Evolutionary conservation across 2,329 filamentous ascomycete species (phyloP).

Genomic region (Phialophora macrospora): DNA sequence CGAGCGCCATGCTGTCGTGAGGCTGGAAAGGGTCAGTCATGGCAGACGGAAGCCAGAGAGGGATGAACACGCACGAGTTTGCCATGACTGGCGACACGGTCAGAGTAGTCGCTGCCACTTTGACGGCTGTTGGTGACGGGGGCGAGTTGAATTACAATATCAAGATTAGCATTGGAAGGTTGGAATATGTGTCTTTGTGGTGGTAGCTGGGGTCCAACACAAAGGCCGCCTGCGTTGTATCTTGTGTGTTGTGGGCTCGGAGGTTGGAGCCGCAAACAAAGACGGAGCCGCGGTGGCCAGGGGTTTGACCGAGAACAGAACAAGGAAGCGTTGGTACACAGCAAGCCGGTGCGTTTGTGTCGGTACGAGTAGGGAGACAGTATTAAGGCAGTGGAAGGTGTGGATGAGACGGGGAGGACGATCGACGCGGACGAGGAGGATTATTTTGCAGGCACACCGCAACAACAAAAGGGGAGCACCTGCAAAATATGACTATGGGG

Average conservation of each 20-base stretch:
- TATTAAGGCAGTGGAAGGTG: slow-evolving; percentile 2
- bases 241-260: slow-evolving; percentile 14
- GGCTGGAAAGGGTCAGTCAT: slow-evolving; percentile 31
- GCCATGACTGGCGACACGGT: slow-evolving; percentile 37
- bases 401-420: slow-evolving; percentile 5
- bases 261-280: slow-evolving; percentile 27
- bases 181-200: background rate
- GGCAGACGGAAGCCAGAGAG: slow-evolving; percentile 4
- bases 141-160: slow-evolving; percentile 23
- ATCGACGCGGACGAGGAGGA: background rate
- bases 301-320: slow-evolving; percentile 19
- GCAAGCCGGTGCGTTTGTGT: slow-evolving; percentile 21
- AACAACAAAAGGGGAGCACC: slow-evolving; percentile 14
- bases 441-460: slow-evolving; percentile 14
- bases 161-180: slow-evolving; percentile 16
- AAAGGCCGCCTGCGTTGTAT: slow-evolving; percentile 17
- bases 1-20: slow-evolving; percentile 69
- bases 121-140: slow-evolving; percentile 24
- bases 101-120: slow-evolving; percentile 36
- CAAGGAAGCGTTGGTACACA: slow-evolving; percentile 23
- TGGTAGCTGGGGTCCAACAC: slow-evolving; percentile 24
- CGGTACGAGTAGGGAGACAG: slow-evolving; percentile 5
- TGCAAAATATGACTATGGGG: slow-evolving; percentile 12
- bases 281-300: slow-evolving; percentile 24
- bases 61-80: slow-evolving; percentile 32